Evolutionary conservation across 2,329 filamentous ascomycete genomes (phyloP), one percentile per base, ranked within the genome.

Genomic region (Fusarium falciforme): DNA sequence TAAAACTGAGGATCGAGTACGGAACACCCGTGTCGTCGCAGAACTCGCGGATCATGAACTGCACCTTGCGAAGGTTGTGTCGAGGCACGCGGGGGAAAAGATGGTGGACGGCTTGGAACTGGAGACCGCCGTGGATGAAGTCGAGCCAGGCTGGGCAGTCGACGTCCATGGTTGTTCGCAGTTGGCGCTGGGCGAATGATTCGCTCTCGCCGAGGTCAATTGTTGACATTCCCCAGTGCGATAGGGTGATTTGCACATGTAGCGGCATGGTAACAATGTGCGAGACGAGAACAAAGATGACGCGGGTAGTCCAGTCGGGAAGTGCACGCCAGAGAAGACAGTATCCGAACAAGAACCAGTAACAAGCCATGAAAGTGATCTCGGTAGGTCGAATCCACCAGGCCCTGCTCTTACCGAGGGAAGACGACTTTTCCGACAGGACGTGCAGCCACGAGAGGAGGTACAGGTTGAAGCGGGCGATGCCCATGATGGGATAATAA

Each of bases 391-490:
- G 90, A 72, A 91, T 89, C 90, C 91, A 93, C 87, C 89, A 90
- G 0, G 91, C 91, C 52, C 87, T 87, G 49, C 81, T 85, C 77
- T 79, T 83, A 60, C 89, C 89, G 65, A 91, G 91, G 36, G 84
- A 85, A 0, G 88, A 87, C 0, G 88, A 89, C 78, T 85, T 85
- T 40, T 84, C 84, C 6, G 87, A 87, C 33, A 93, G 81, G 11
- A 93, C 87, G 79, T 93, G 91, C 17, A 87, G 82, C 90, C 90
- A 93, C 6, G 90, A 91, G 12, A 93, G 86, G 20, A 90, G 82
- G 81, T 93, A 93, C 2, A 94, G 87, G 79, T 93, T 93, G 88
- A 94, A 93, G 69, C 92, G 91, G 4, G 91, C 92, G 64, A 93
- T 84, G 68, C 84, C 85, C 84, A 94, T 89, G 77, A 92, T 81